Conservation (phyloP, 2,329 filamentous ascomycete species). For the Knufia fluminis region DNA sequence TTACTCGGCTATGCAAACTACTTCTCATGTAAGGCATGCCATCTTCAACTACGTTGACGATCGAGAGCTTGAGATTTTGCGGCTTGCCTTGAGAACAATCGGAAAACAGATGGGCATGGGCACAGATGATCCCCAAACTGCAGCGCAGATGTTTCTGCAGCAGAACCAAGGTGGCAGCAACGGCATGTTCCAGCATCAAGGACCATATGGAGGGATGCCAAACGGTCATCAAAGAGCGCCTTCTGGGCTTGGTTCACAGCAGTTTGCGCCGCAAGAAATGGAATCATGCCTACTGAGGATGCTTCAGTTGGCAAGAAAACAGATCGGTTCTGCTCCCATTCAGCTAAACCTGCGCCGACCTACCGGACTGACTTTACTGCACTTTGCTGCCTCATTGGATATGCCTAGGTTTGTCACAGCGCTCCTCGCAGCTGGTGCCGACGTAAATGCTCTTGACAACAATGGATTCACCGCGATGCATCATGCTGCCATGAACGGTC, state of each 20-base stretch:
- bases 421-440: conserved; percentile 67
- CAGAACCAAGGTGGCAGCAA: conserved; percentile 16
- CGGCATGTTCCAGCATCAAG: conserved; percentile 18
- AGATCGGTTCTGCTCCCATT: conserved; percentile 25
- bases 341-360: conserved; percentile 56
- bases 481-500: conserved; percentile 66
- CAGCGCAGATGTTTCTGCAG: conserved; percentile 38
- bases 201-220: conserved; percentile 33
- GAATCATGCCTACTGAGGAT: conserved; percentile 63
- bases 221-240: conserved; percentile 39
- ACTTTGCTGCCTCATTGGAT: conserved; percentile 66
- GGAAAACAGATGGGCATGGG: conserved; percentile 38
- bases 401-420: conserved; percentile 67
- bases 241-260: conserved; percentile 34
- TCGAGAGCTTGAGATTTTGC: conserved; percentile 39
- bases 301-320: conserved; percentile 63
- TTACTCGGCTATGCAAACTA: conserved; percentile 37
- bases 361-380: conserved; percentile 72
- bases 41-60: conserved; percentile 61
- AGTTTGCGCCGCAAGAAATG: conserved; percentile 41
- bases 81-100: conserved; percentile 35
- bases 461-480: conserved; percentile 77
- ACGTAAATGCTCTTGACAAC: conserved; percentile 63
- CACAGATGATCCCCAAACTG: conserved; percentile 42
- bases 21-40: conserved; percentile 37